Evolutionary conservation across 2,329 filamentous ascomycete species (phyloP), one percentile per base, ranked within the genome.

Genomic region (Neonectria sp.): DNA sequence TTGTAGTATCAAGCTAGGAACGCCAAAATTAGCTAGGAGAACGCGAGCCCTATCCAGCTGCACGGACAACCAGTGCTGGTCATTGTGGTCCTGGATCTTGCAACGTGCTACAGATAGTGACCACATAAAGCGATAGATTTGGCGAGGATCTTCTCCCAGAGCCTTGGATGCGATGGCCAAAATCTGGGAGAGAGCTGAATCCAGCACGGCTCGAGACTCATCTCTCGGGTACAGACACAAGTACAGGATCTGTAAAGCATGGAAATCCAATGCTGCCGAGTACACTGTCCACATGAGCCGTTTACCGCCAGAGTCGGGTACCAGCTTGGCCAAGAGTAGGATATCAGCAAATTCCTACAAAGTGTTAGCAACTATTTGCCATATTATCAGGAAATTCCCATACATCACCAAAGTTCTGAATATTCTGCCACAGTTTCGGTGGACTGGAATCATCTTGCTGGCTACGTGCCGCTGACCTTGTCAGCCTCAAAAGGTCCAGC

Each of bases 241-340:
- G 17, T 60, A 73, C 0, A 74, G 29, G 0, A 74, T 58, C 1
- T 70, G 62, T 0, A 74, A 24, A 3, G 72, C 72, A 21, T 74
- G 64, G 17, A 68, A 74, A n/a, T 74, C 72, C 0, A 74, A 43
- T 0, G 69, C 55, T 3, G 72, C 68, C 1, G 68, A 61, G 17
- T 73, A 74, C 7, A 74, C 72, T 0, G 72, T 74, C 72, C 72
- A 74, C 55, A 74, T 74, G 12, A 74, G 63, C 1, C 72, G 68
- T n/a, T 74, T 74, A 0, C 72, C 72, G 0, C 72, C 60, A 0
- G 72, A 71, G 1, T 7, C 25, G 2, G 70, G 46, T 0, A 37
- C 35, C 1, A 62, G 57, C 0, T 63, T 63, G 0, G 72, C 72
- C 0, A 74, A 7, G 0, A 74, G 53, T 1, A 74, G 8, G 2